phyloP scores from a whole-genome alignment of 768 basidiomycete genomes.

The Leccinum disarticulatum region DNA sequence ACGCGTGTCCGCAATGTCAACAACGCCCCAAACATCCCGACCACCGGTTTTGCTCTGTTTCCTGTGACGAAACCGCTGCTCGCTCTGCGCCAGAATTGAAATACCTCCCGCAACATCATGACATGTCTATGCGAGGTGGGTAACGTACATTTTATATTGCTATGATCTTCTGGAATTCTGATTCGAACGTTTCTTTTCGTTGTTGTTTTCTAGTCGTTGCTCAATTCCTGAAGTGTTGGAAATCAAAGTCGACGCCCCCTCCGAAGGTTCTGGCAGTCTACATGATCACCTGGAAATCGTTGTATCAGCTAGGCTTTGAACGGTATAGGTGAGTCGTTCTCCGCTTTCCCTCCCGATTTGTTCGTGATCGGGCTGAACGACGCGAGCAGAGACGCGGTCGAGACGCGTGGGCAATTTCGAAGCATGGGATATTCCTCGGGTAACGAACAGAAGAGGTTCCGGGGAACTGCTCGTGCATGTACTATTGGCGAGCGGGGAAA shows the following conservation, averaged over 20 bases:
- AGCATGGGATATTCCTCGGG: conserved; percentile 3
- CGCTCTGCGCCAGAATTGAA: conserved; percentile 18
- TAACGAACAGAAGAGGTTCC: conserved; percentile 28
- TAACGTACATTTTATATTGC: not conserved
- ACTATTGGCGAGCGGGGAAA: conserved; percentile 24
- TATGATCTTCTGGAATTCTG: not conserved
- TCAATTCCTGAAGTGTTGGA: conserved; percentile 14
- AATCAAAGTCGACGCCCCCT: not conserved
- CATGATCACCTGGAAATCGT: conserved; percentile 24
- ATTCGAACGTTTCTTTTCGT: not conserved
- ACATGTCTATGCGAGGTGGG: conserved; percentile 8
- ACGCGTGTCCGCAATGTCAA: conserved; percentile 21
- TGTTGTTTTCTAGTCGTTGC: conserved; percentile 11
- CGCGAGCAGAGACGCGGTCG: conserved; percentile 17
- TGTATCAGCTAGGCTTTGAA: conserved; percentile 11
- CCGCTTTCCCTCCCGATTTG: no score
- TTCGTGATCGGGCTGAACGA: not conserved
- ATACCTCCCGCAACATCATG: conserved; percentile 11
- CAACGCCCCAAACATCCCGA: conserved; percentile 13
- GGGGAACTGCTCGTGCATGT: conserved; percentile 22
- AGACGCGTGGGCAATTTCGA: conserved; percentile 11
- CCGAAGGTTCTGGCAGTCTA: conserved; percentile 20
- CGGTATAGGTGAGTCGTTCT: conserved; percentile 14
- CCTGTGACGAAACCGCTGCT: conserved; percentile 13
- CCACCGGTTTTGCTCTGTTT: conserved; percentile 21